Percentiles rank a stretch among this genome's conserved stretches.
Conservation (phyloP, 495 filamentous ascomycete genomes). For the Mytilinidion resinicola region DNA sequence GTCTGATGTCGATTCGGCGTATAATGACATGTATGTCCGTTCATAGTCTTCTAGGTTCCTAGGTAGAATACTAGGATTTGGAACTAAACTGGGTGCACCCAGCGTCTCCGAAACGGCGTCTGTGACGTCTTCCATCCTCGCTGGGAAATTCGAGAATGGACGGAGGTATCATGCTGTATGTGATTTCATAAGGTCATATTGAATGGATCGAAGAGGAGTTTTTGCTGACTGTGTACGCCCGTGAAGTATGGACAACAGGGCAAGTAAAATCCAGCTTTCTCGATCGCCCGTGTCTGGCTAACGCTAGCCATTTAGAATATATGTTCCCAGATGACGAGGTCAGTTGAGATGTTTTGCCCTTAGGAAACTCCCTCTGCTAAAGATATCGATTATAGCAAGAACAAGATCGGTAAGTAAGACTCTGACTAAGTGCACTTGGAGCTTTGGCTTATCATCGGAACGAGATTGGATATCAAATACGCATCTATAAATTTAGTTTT, state of each 20-base stretch:
- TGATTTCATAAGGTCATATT: not conserved
- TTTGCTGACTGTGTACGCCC: too few relatives aligned
- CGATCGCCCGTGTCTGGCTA: too few relatives aligned
- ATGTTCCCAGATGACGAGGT: not conserved
- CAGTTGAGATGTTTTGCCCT: not conserved
- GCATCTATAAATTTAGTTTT: conserved; percentile 2
- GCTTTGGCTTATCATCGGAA: not conserved
- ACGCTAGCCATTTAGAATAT: not conserved
- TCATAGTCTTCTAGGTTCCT: too few relatives aligned
- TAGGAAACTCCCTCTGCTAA: not conserved
- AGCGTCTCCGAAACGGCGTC: not conserved
- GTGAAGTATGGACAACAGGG: too few relatives aligned
- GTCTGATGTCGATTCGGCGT: too few relatives aligned
- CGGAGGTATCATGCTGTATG: not conserved
- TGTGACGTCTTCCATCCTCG: not conserved
- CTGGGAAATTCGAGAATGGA: not conserved
- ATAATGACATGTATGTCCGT: too few relatives aligned
- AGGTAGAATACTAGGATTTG: not conserved
- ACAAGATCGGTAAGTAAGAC: not conserved
- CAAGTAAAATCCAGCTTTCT: too few relatives aligned
- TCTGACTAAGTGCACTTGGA: not conserved
- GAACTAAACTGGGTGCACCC: not conserved
- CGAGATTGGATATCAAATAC: conserved; percentile 11
- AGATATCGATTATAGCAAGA: not conserved
- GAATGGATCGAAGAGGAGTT: too few relatives aligned